Conservation (phyloP, 306 rosid species). For the Sechiopsis laciniata region DNA sequence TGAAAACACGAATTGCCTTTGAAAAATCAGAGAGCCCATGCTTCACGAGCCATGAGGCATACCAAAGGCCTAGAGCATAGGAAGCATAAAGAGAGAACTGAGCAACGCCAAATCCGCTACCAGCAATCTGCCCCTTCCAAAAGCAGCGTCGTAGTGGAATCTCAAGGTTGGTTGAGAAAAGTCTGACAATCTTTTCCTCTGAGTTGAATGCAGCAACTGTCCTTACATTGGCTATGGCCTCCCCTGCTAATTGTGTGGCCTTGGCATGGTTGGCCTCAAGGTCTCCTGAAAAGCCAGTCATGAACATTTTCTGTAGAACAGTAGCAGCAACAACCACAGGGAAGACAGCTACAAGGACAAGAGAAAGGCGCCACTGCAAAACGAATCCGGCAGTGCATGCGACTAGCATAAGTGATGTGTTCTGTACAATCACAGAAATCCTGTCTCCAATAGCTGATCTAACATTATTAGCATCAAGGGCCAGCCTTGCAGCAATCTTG, state of each 20-base stretch:
- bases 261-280: conserved; percentile 84
- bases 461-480: conserved; percentile 88
- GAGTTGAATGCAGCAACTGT: conserved; percentile 90
- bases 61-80: conserved; percentile 95
- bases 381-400: conserved; percentile 93
- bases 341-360: conserved; percentile 85
- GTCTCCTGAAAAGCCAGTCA: conserved; percentile 98
- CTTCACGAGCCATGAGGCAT: conserved; percentile 96
- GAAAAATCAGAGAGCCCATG: conserved; percentile 93
- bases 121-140: conserved; percentile 95
- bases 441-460: conserved; percentile 93
- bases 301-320: conserved; percentile 96
- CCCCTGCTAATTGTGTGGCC: conserved; percentile 95
- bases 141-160: conserved; percentile 70
- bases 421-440: conserved; percentile 88
- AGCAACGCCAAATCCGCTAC: conserved; percentile 82
- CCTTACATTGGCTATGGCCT: conserved; percentile 91
- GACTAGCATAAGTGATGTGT: conserved; percentile 84
- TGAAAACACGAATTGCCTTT: conserved; percentile 72
- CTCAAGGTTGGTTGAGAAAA: conserved; percentile 66
- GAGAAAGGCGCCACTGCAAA: conserved; percentile 94
- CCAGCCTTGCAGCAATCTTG: conserved; percentile 71
- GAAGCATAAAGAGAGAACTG: conserved; percentile 87
- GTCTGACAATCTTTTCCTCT: conserved; percentile 69
- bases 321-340: conserved; percentile 99